Base-by-base conservation (phyloP, 2,329 filamentous ascomycete species). In the Amauroascus niger region DNA sequence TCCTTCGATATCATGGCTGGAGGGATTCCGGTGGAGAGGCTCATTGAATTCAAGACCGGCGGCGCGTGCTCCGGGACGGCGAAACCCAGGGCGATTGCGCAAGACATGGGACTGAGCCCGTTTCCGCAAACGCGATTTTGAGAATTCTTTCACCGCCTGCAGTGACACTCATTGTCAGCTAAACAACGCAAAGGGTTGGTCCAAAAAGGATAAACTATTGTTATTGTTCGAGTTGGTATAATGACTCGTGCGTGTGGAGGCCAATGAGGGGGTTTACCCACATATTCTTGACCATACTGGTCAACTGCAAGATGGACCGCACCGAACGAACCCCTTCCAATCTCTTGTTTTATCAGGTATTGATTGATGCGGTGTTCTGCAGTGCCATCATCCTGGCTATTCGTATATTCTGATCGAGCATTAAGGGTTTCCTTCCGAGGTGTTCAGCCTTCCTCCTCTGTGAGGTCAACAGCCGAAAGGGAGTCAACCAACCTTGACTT, bases 131-230 rank as follows among this genome's bases (percentile, higher is more conserved):
- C 90, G 83, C 1, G 87, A 82, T 67, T 98, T 98, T 56, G 91
- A 97, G 71, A 98, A 97, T 65, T 97, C 90, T 71, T 98, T 98
- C 66, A 97, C 82, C 55, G 93, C 91, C 90, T 95, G 65, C 18
- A 55, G 49, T 53, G 46, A 51, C 51, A 20, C 1, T 49, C 5
- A 39, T 43, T 45, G 47, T 47, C 14, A 46, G 49, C 14, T 16
- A 41, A 24, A 2, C 39, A 37, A 5, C 16, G 33, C n/a, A 39
- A 8, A 20, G 5, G 6, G 6, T 16, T 24, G 16, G 6, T 13
- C 20, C 11, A 7, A 14, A n/a, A 13, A 6, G 13, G 13, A 28
- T 26, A 28, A 30, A 3, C 32, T 14, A 35, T 35, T 3, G 32
- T 14, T 4, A 6, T 35, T 43, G 20, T 11, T 13, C 14, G 20